Evolutionary conservation across 2,329 filamentous ascomycete genomes (phyloP).

Genomic region (Penicillium glabrum): DNA sequence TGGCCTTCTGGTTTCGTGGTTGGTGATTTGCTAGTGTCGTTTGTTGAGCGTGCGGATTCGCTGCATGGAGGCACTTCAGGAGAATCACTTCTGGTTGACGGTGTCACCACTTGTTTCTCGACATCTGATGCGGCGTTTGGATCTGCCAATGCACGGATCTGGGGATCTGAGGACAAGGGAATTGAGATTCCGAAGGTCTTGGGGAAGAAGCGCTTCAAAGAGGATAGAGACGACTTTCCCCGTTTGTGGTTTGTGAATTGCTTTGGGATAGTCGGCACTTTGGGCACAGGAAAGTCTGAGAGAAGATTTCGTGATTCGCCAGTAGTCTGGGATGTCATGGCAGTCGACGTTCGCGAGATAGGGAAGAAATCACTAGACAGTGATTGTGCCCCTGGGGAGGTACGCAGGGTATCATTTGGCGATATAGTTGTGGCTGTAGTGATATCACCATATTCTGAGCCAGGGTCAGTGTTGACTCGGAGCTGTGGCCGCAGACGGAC

Average conservation of each 20-base stretch:
- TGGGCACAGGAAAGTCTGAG: conserved; percentile 25
- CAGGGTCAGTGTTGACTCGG: conserved; percentile 29
- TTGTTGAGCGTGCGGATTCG: conserved; percentile 1
- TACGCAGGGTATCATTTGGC: conserved; percentile 19
- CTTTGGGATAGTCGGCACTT: conserved; percentile 18
- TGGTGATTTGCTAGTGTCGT: neutral
- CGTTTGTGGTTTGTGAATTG: conserved; percentile 26
- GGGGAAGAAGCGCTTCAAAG: conserved; percentile 33
- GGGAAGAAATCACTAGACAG: conserved; percentile 21
- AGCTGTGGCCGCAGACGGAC: conserved; percentile 31
- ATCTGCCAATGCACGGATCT: conserved; percentile 36
- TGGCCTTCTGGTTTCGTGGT: conserved; percentile 7
- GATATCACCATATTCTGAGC: conserved; percentile 30
- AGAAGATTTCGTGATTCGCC: conserved; percentile 19
- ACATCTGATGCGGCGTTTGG: conserved; percentile 26
- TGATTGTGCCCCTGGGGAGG: conserved; percentile 20
- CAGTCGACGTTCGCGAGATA: conserved; percentile 31
- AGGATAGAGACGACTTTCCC: conserved; percentile 37
- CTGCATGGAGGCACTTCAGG: neutral
- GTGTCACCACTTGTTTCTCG: conserved; percentile 27
- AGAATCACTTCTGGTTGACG: neutral
- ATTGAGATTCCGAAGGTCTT: conserved; percentile 29
- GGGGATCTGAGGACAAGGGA: conserved; percentile 37
- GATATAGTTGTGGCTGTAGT: conserved; percentile 28
- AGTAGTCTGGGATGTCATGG: conserved; percentile 24